Evolutionary conservation across 495 filamentous ascomycete genomes (phyloP), one percentile per base, ranked within the genome.

Genomic region (Aspergillus nidulans): DNA sequence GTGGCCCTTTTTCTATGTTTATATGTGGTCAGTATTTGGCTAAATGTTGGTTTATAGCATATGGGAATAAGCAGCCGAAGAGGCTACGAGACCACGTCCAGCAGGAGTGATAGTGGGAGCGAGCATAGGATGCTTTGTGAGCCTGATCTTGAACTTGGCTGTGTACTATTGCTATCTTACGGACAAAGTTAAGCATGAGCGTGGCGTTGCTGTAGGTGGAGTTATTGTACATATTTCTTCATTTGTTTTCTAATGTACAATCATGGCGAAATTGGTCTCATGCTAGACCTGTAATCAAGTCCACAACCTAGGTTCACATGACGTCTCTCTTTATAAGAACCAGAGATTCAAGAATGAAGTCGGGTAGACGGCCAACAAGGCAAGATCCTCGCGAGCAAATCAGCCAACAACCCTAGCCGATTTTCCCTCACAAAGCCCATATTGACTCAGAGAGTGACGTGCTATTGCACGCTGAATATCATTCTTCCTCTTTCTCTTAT

Each of bases 11-110:
- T 56, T 38, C 24, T 57, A 15, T 39, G 9, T 44, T 40, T 26
- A 49, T 48, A 30, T 41, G 50, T 53, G 13, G 51, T n/a, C n/a
- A n/a, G n/a, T n/a, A n/a, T 40, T n/a, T 55, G 40, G 26, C 13
- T 36, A 45, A 7, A 41, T 9, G 9, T n/a, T 40, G 30, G 36
- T 5, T 39, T 34, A 0, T 60, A 66, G 67, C 59, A 36, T 62
- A 61, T 55, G 58, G 62, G 23, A 48, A 61, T 58, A 55, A 69
- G 53, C 57, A 50, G n/a, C 63, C 50, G 20, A 65, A 53, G 50
- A 40, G 53, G 28, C 49, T 65, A 25, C 42, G 18, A n/a, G 48
- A 32, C 30, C 30, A 2, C 30, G 8, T 34, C 30, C 30, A 2
- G 8, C 30, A 12, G 15, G 8, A 2, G 8, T 30, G 18, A n/a